These are phyloP conservation scores for Fusarium globosum DNA, from an alignment of 2,329 filamentous ascomycete genomes.

Conservation along the genomic window DNA sequence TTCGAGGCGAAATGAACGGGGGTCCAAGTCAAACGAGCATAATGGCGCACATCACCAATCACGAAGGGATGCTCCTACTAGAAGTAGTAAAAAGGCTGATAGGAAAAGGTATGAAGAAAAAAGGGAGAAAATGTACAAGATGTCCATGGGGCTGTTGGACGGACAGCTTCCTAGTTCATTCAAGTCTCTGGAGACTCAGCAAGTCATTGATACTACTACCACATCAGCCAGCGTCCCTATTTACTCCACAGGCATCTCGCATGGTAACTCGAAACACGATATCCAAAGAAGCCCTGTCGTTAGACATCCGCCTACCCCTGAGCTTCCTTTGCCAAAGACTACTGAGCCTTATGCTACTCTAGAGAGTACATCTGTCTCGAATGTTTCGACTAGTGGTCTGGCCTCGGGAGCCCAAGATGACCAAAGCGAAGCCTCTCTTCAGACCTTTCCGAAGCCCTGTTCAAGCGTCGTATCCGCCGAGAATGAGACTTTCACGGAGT, in stretches of 20 bases:
- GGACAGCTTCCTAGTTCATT: too few species aligned
- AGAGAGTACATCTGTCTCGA: neutral
- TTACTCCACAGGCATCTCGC: neutral
- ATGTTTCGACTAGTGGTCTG: too few species aligned
- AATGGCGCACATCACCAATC: too few species aligned
- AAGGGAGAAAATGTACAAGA: neutral
- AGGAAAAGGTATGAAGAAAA: neutral
- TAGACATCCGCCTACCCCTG: neutral
- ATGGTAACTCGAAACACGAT: neutral
- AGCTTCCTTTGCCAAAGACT: neutral
- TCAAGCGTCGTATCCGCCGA: neutral
- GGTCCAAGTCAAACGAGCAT: neutral
- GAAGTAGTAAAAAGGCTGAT: neutral
- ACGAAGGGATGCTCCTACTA: neutral
- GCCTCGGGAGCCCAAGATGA: neutral
- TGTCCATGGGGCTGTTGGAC: neutral
- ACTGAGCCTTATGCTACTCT: neutral
- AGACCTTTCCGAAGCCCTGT: neutral
- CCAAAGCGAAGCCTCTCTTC: neutral
- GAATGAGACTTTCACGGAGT: neutral
- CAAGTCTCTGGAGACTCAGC: neutral
- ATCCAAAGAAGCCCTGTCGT: neutral
- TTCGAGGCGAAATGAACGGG: neutral
- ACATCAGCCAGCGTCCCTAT: neutral
- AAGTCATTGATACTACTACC: neutral